Percentiles rank a stretch among this genome's conserved stretches.
Evolutionary conservation across 2,329 filamentous ascomycete genomes (phyloP).

Genomic region (Ophidiomyces ophidiicola): DNA sequence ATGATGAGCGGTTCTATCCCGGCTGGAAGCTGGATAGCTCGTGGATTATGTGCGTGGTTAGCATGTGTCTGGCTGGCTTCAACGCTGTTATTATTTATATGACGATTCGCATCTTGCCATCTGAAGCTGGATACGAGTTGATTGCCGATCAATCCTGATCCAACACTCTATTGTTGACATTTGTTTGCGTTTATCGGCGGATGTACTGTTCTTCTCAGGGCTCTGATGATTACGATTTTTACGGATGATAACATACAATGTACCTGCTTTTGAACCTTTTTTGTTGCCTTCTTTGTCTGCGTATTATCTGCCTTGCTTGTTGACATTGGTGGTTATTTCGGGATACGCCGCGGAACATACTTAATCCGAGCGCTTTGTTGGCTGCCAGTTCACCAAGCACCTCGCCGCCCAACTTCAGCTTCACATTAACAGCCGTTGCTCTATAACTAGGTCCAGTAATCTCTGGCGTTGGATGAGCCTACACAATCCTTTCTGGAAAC

Average conservation of each 20-base stretch:
- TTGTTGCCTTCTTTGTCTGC: no score
- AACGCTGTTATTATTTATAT: constrained; percentile 48
- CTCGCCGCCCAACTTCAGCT: neutral
- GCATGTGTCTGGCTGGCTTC: constrained; percentile 44
- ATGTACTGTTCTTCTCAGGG: no score
- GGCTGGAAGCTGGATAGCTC: constrained; percentile 72
- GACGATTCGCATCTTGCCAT: constrained; percentile 58
- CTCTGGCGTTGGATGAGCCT: constrained; percentile 1
- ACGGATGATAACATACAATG: no score
- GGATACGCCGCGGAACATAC: neutral
- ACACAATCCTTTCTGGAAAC: neutral
- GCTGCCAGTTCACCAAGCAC: constrained; percentile 2
- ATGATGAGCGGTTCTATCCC: constrained; percentile 69
- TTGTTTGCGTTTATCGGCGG: neutral
- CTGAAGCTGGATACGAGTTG: constrained; percentile 77
- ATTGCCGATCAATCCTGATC: constrained; percentile 37
- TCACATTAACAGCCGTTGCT: no score
- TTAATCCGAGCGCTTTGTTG: neutral
- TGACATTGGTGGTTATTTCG: no score
- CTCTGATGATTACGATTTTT: no score
- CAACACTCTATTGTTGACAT: neutral
- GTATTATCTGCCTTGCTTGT: no score
- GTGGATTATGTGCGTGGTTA: constrained; percentile 59
- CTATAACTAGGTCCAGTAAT: neutral
- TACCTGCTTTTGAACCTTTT: no score